These are phyloP conservation scores for Alternaria arborescens DNA, from an alignment of 2,329 filamentous ascomycete species.

Conservation along the genomic window DNA sequence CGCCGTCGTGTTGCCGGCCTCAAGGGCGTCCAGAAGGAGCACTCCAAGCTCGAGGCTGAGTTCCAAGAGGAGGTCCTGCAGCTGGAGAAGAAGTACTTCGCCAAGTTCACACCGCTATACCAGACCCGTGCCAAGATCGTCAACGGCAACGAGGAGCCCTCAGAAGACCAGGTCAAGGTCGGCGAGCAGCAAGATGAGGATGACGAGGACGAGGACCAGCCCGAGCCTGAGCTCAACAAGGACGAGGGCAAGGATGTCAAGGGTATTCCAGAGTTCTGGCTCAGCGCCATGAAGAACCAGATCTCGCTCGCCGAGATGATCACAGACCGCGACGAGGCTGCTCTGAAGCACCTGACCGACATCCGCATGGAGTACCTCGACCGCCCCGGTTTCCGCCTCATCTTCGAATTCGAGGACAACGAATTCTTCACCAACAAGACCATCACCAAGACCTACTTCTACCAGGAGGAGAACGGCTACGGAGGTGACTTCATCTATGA, in stretches of 20 bases:
- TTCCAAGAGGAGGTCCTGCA: conserved; percentile 99
- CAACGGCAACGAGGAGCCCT: conserved; percentile 86
- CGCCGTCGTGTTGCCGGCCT: conserved; percentile 93
- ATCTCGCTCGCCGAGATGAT: conserved; percentile 97
- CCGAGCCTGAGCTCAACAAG: conserved; percentile 66
- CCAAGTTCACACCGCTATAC: conserved; percentile 97
- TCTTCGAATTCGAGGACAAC: conserved; percentile 96
- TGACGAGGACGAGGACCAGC: conserved; percentile 63
- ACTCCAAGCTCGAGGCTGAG: conserved; percentile 96
- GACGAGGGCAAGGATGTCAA: conserved; percentile 65
- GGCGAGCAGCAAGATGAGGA: conserved; percentile 75
- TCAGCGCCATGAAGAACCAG: conserved; percentile 99
- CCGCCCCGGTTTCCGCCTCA: conserved; percentile 95
- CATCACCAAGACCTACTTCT: conserved; percentile 98
- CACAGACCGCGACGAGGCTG: conserved; percentile 94
- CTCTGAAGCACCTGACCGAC: conserved; percentile 87
- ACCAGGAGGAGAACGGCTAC: conserved; percentile 98
- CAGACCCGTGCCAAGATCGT: conserved; percentile 92
- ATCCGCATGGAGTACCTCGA: conserved; percentile 99
- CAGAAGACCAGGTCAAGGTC: conserved; percentile 83
- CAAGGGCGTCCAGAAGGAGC: conserved; percentile 98
- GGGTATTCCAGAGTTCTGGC: conserved; percentile 99
- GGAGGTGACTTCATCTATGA: conserved; percentile 99
- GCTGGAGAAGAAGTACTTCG: conserved; percentile 99
- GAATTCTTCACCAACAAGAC: conserved; percentile 98